A percentile compares a stretch with the other conserved stretches of the same genome.
phyloP scores from a whole-genome alignment of 164 flowering plant genomes.

The Vitis amurensis region DNA sequence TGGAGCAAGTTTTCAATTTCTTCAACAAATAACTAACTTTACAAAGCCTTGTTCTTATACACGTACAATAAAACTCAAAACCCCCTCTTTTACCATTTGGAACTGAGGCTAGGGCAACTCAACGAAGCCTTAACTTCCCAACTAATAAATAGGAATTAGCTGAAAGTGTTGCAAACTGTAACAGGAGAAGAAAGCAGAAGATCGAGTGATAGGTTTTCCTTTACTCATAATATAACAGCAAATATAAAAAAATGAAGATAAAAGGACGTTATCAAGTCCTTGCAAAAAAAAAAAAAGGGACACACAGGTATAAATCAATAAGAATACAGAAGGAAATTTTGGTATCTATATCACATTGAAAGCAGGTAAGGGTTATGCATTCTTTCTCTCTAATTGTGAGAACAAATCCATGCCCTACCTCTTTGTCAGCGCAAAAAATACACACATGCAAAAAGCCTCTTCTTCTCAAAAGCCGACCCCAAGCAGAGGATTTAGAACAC shows the following conservation, averaged over 20 bases:
- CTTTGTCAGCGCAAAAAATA: conserved; percentile 1
- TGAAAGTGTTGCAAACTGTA: too few relatives aligned
- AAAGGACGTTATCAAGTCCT: background rate
- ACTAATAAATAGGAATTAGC: too few relatives aligned
- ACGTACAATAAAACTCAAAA: too few relatives aligned
- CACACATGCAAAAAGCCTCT: conserved; percentile 5
- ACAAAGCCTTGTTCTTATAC: too few relatives aligned
- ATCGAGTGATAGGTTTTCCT: background rate
- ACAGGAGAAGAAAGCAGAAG: background rate
- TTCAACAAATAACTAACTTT: too few relatives aligned
- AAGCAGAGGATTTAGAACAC: conserved; percentile 41
- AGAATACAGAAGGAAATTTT: background rate
- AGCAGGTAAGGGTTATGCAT: conserved; percentile 1
- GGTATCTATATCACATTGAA: conserved; percentile 13
- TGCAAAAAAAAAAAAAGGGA: background rate
- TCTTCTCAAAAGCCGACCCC: conserved; percentile 2
- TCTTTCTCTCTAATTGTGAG: conserved; percentile 7
- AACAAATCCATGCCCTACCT: conserved; percentile 7
- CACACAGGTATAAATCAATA: conserved; percentile 4
- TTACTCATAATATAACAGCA: background rate
- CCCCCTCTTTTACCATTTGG: too few relatives aligned
- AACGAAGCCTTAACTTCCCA: too few relatives aligned
- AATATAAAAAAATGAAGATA: background rate
- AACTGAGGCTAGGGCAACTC: too few relatives aligned
- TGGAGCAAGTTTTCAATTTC: too few relatives aligned